phyloP scores from a whole-genome alignment of 2,329 filamentous ascomycete species.

The Colletotrichum magnum region DNA sequence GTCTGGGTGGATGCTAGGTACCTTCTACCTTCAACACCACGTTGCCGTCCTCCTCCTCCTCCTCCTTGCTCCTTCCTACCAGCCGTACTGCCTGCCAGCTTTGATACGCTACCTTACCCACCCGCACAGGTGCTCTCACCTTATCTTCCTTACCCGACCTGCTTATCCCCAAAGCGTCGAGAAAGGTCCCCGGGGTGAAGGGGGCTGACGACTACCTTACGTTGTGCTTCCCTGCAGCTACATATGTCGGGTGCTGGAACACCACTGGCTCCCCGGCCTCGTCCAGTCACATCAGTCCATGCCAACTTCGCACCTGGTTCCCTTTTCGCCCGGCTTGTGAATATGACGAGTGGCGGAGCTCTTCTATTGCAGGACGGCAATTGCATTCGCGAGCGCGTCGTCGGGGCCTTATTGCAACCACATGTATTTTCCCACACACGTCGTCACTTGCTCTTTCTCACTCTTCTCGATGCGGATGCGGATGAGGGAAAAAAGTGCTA shows the following conservation, averaged over 20 bases:
- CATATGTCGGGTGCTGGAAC: slow-evolving; percentile 10
- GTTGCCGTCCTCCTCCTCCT: no score
- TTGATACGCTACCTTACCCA: not conserved
- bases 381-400: slow-evolving; percentile 1
- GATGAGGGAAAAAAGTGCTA: no score
- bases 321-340: slow-evolving; percentile 32
- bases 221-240: slow-evolving; percentile 24
- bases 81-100: not conserved
- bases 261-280: slow-evolving; percentile 14
- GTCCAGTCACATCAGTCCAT: slow-evolving; percentile 24
- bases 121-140: not conserved
- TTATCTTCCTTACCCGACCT: slow-evolving; percentile 19
- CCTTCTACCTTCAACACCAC: not conserved
- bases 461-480: not conserved
- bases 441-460: not conserved
- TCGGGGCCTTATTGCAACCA: slow-evolving; percentile 18
- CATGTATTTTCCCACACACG: not conserved
- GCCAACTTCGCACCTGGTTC: slow-evolving; percentile 19
- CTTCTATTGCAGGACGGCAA: slow-evolving; percentile 24
- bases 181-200: not conserved
- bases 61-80: not conserved
- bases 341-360: slow-evolving; percentile 35
- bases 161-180: slow-evolving; percentile 2
- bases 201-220: slow-evolving; percentile 14
- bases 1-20: not conserved